Base-by-base conservation (phyloP, 2,329 filamentous ascomycete genomes). In the Penicillium sp. region DNA sequence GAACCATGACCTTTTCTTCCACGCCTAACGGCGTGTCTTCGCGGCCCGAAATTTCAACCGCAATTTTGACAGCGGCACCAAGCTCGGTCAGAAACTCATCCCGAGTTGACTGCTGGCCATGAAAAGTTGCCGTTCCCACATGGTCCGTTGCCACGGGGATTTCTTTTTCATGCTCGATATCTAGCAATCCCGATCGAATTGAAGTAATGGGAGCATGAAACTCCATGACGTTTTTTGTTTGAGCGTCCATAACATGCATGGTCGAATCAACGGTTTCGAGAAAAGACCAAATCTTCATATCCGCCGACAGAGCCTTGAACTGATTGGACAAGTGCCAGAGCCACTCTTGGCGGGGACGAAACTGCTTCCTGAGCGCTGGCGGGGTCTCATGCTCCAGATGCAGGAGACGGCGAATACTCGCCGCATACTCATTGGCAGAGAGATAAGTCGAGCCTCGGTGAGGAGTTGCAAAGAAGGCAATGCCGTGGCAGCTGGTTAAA, bases 361-460 rank as follows among this genome's bases (percentile, higher is more conserved):
- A 70, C 7, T 81, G 75, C 2, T 79, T 69, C 0, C 79, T 78
- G 2, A 86, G 71, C 0, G 78, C 78, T 1, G 66, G 64, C 0
- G 83, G 82, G 6, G 85, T 70, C 0, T 81, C 76, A 13, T 71
- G 66, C 9, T 81, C 76, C 0, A 86, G 70, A 39, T 78, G 77
- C 6, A 86, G 74, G 5, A 85, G 63, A 3, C 67, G 69, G 46
- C 79, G 77, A 27, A 86, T 83, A 61, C 81, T 83, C 14, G 75
- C 66, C 10, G 79, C 76, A n/a, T 86, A 76, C 40, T 79, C 79
- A 0, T 75, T 75, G 73, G 83, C 84, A 2, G 83, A 83, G 59
- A 86, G 76, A 62, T 86, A 86, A 40, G 80, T 85, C 0, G 84
- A 86, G 2, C 84, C 84, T 16, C 82, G 82, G 60, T 87, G 84